Base-by-base conservation (phyloP, 805 yeast genomes). In the Candida chilensis region DNA sequence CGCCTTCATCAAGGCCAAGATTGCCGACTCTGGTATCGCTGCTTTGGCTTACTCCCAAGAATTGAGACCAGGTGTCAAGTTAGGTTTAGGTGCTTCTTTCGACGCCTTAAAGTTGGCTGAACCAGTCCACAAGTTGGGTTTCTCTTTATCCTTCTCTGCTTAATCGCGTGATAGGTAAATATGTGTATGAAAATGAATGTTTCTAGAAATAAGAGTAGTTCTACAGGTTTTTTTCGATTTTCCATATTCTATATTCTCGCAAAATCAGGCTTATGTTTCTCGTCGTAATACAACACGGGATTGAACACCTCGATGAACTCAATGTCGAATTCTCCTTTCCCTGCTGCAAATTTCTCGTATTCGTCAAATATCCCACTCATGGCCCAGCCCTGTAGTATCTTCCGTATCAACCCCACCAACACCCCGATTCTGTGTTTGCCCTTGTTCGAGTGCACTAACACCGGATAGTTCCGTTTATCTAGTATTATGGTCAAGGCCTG, bases 341-440 rank as follows among this genome's bases (percentile, higher is more conserved):
- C 96, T 43, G 84, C 78, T 5, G 97, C 94, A 54, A 86, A 90
- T 50, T 84, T 77, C 33, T 82, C 84, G 52, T 90, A 90, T 52
- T 90, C 98, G 50, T 87, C 96, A 52, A 86, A 92, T 5, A 86
- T 80, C 2, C 96, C 94, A 31, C 95, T 78, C 44, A 85, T 65
- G 35, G 92, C 76, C 98, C 98, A 90, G 2, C 94, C 94, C 53
- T 87, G 96, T 27, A 87, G 57, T 31, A 81, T 51, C 47, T 85
- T 86, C 29, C 98, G 60, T 68, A 90, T 77, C 18, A 86, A 66
- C 0, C 96, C 98, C n/a, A 88, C 94, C 25, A 88, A 62, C 1
- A 92, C 88, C 0, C 97, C 97, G 3, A 86, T 88, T 26, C 98
- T 57, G 50, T 90, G 98, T 52, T 92, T 92, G n/a, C 98, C 98